Conservation (phyloP, 805 yeast genomes). For the Candida incommunis region DNA sequence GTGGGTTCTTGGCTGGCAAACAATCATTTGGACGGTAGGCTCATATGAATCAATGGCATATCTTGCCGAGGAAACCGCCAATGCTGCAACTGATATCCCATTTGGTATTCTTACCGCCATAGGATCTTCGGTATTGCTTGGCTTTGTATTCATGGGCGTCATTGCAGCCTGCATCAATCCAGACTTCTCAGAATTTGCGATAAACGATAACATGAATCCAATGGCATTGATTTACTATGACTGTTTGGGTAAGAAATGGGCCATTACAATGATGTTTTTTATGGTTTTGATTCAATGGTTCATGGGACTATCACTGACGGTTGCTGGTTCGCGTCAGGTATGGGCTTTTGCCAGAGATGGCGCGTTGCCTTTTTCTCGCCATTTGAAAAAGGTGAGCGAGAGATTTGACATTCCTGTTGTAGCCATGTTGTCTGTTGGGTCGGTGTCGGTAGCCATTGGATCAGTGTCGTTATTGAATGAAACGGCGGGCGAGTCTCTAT, state of each 20-base stretch:
- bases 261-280: slow-evolving; percentile 28
- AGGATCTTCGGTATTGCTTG: slow-evolving; percentile 37
- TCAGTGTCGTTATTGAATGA: slow-evolving; percentile 40
- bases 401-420: slow-evolving; percentile 44
- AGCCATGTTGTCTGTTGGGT: slow-evolving; percentile 55
- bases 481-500: slow-evolving; percentile 48
- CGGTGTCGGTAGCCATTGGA: slow-evolving; percentile 49
- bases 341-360: slow-evolving; percentile 57
- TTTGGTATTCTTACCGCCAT: slow-evolving; percentile 48
- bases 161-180: slow-evolving; percentile 36
- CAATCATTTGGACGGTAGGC: slow-evolving; percentile 35
- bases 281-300: slow-evolving; percentile 35
- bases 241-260: slow-evolving; percentile 27
- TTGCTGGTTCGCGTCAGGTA: slow-evolving; percentile 54
- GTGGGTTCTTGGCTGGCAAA: slow-evolving; percentile 31
- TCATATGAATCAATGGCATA: slow-evolving; percentile 62
- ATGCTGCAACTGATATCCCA: slow-evolving; percentile 50
- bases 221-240: slow-evolving; percentile 40
- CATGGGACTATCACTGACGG: slow-evolving; percentile 51
- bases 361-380: slow-evolving; percentile 43
- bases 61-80: slow-evolving; percentile 51
- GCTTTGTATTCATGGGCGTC: slow-evolving; percentile 39
- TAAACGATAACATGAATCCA: slow-evolving; percentile 39
- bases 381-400: slow-evolving; percentile 30
- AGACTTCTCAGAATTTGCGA: slow-evolving; percentile 29